phyloP scores from a whole-genome alignment of 345 rosid genomes.

The Ceriops zippeliana region DNA sequence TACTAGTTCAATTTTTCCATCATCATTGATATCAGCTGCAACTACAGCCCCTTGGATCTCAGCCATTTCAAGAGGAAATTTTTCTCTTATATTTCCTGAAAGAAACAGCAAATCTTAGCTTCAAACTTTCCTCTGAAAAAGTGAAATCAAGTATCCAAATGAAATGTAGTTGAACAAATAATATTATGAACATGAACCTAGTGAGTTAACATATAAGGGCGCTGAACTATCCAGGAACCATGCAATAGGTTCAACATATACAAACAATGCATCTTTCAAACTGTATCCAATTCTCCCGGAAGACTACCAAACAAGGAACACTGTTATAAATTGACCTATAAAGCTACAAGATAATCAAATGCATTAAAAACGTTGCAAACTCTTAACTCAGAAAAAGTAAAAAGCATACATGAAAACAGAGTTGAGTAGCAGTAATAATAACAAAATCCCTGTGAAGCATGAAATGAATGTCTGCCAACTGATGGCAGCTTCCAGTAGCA shows the following conservation, averaged over 20 bases:
- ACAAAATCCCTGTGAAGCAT: not conserved
- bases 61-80: slow-evolving; percentile 97
- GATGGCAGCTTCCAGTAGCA: not conserved
- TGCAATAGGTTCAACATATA: too few species aligned
- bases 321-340: not conserved
- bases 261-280: not conserved
- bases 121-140: slow-evolving; percentile 21
- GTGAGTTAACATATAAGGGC: too few species aligned
- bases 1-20: slow-evolving; percentile 95
- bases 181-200: not conserved
- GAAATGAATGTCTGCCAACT: not conserved
- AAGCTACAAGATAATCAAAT: not conserved
- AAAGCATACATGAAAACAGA: not conserved
- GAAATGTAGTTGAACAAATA: not conserved
- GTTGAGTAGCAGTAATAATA: not conserved
- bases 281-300: not conserved
- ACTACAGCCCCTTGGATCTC: slow-evolving; percentile 95
- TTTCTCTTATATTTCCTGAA: slow-evolving; percentile 73
- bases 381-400: not conserved
- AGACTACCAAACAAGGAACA: not conserved
- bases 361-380: not conserved
- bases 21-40: slow-evolving; percentile 98
- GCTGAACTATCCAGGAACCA: too few species aligned
- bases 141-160: slow-evolving; percentile 13
- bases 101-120: slow-evolving; percentile 21